Evolutionary conservation across 768 basidiomycete genomes (phyloP), one percentile per base, ranked within the genome.

Genomic region (Tylopilus rubrobrunneus): DNA sequence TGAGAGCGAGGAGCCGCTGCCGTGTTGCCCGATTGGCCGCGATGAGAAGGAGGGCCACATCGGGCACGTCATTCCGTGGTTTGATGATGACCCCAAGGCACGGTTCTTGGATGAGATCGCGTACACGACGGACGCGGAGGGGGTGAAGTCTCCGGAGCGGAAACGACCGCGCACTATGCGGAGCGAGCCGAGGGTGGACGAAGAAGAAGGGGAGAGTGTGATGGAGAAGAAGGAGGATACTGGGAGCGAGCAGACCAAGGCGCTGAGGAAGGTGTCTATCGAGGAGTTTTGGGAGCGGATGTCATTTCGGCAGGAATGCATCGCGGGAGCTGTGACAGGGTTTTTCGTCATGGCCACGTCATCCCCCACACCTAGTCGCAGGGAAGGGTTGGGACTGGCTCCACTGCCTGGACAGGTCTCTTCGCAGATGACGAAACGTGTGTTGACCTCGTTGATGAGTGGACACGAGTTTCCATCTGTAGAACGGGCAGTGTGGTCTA

Each of bases 201-300:
- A 19, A 12, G 66, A 60, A 40, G 72, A 66, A 1, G 56, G 52
- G 29, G 59, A 71, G 53, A 53, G 61, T 58, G 65, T 64, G 4
- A 53, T 68, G 59, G 64, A 70, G 19, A 58, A 62, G 21, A 60
- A 64, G 58, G 66, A 69, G 49, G 55, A 67, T 7, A 15, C 21
- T n/a, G 36, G 48, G 58, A 69, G 70, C n/a, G 77, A 76, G 42
- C 70, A 66, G 37, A 67, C 73, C 49, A 84, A 81, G 45, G 83
- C 85, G 62, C 74, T 91, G 49, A 73, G 67, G 15, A 79, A 74
- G 56, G 86, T 91, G 46, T 71, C 74, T 0, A 62, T 80, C 37
- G 87, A 87, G 39, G 95, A 97, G 65, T 99, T 95, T 70, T 99
- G 96, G 95, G 94, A 97, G 71, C 81, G 93, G 15, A 94, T 99